Percentiles rank a stretch among this genome's conserved stretches.
These are phyloP conservation scores for Phytophthora europaea DNA, from an alignment of 352 stramenopile genomes.

Conservation along the genomic window DNA sequence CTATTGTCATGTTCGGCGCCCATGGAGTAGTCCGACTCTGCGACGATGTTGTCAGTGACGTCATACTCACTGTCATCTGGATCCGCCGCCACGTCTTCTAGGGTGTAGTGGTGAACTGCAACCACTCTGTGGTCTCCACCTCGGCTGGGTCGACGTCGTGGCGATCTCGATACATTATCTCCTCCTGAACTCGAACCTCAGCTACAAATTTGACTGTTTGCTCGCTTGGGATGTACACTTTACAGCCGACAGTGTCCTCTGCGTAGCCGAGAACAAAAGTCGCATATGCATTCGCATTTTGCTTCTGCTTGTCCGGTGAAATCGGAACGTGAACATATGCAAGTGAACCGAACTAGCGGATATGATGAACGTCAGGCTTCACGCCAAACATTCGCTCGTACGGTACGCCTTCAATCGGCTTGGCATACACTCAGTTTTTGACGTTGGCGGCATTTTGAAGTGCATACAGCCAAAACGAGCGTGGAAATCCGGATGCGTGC, in stretches of 20 bases:
- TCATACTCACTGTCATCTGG: neutral
- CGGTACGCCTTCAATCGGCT: conserved; percentile 1
- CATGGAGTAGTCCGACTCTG: neutral
- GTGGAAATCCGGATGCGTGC: conserved; percentile 10
- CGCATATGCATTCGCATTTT: conserved; percentile 2
- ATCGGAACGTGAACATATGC: conserved; percentile 6
- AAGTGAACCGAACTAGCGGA: conserved; percentile 18
- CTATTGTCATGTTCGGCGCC: neutral
- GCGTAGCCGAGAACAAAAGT: conserved; percentile 7
- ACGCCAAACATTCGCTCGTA: conserved; percentile 11
- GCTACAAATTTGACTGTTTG: conserved; percentile 10
- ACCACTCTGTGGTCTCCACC: neutral
- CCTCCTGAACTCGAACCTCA: conserved; percentile 9
- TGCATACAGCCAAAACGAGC: conserved; percentile 19
- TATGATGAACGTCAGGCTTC: conserved; percentile 16
- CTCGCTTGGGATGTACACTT: conserved; percentile 10
- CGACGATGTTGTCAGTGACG: neutral
- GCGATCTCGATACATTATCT: conserved; percentile 1
- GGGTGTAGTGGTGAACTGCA: neutral
- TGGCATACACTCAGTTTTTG: conserved; percentile 12
- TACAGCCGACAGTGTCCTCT: conserved; percentile 11
- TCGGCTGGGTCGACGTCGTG: neutral
- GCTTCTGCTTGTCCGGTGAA: conserved; percentile 1
- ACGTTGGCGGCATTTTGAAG: conserved; percentile 10
- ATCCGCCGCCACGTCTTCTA: no score